phyloP scores from a whole-genome alignment of 108 stramenopile species.

The Licmophora abbreviata region DNA sequence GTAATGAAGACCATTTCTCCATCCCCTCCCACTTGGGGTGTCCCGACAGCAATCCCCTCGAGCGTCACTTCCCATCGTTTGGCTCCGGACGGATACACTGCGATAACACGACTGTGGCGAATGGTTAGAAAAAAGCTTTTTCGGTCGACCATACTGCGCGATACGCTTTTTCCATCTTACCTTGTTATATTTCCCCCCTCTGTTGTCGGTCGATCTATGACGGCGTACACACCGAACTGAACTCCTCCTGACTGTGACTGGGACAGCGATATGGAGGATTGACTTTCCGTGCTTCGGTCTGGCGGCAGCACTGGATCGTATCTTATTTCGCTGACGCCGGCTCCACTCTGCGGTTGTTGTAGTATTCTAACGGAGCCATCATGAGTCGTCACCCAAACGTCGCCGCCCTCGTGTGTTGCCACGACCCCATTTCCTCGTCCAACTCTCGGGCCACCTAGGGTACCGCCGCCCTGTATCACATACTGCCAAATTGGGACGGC shows the following conservation, averaged over 20 bases:
- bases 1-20: constrained; percentile 6
- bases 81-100: neutral
- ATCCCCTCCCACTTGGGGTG: constrained; percentile 9
- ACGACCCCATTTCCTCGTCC: constrained; percentile 32
- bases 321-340: neutral
- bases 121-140: neutral
- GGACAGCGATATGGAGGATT: constrained; percentile 4
- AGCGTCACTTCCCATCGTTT: constrained; percentile 1
- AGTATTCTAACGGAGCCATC: constrained; percentile 14
- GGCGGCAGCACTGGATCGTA: neutral
- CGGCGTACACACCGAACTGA: constrained; percentile 2
- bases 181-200: neutral
- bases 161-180: no score
- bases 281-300: constrained; percentile 2
- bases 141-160: no score
- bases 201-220: constrained; percentile 5
- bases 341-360: neutral
- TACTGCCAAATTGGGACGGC: no score
- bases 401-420: constrained; percentile 12
- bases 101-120: constrained; percentile 7
- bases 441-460: constrained; percentile 15
- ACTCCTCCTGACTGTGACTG: constrained; percentile 1
- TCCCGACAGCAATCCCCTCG: constrained; percentile 8
- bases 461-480: neutral
- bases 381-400: constrained; percentile 22